Evolutionary conservation across 2,329 filamentous ascomycete species (phyloP), one percentile per base, ranked within the genome.

Genomic region (Exophiala xenobiotica): DNA sequence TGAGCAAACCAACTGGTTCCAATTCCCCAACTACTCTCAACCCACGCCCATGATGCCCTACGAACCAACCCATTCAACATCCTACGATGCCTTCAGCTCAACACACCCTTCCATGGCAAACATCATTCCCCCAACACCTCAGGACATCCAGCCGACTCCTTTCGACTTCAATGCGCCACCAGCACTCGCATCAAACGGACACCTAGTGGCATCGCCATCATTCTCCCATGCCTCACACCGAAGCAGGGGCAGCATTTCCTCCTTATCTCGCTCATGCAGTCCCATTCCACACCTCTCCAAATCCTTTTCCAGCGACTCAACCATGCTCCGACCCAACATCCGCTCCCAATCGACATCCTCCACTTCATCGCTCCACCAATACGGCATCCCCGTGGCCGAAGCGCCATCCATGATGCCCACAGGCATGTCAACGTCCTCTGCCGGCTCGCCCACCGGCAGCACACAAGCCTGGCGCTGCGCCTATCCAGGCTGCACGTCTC

Each of bases 401-500:
- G 29, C 54, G 19, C 41, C 51, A 18, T 52, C 52, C 7, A 40
- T 40, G 38, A 40, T 40, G 3, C 22, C n/a, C n/a, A 20, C 49
- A 12, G 33, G 44, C 22, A 16, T 39, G 14, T 18, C 50, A 12
- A 37, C 54, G 20, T 50, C 47, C 19, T 41, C 46, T 11, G 44
- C 12, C n/a, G 22, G 19, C 18, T 35, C 31, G 4, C 31, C 31
- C n/a, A n/a, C n/a, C 33, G 39, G 14, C 14, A 33, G 12, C 38
- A 50, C 47, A 37, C 54, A 55, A 48, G 77, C 73, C 51, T 83
- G 80, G 80, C 77, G 76, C 40, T 84, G 81, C 63, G 76, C 75
- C 3, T 79, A 79, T 61, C 79, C 78, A 1, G 78, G 76, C 11
- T 84, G 81, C 65, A 75, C 78, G n/a, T 83, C 80, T 37, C 74